phyloP scores from a whole-genome alignment of 257 asterid species.

The Solanum pinnatisectum region DNA sequence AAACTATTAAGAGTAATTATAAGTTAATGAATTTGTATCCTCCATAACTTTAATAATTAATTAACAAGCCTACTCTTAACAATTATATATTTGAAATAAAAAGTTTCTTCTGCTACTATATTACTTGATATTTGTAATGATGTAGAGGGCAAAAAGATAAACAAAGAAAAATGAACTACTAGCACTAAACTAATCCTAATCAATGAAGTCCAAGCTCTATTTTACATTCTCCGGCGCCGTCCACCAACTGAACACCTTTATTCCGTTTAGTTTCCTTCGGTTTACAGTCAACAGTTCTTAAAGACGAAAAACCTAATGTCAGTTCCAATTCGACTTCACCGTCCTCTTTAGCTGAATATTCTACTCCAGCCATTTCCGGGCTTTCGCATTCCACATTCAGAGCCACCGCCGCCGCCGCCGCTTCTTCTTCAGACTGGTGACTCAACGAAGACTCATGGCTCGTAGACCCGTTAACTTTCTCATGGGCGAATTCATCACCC shows the following conservation, averaged over 20 bases:
- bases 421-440: slow-evolving; percentile 41
- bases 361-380: slow-evolving; percentile 7
- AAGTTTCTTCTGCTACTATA: background rate
- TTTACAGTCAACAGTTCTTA: background rate
- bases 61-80: background rate
- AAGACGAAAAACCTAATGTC: slow-evolving; percentile 45
- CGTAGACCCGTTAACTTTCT: slow-evolving; percentile 38
- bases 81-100: background rate
- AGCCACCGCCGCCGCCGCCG: background rate
- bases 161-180: background rate
- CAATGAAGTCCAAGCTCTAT: slow-evolving; percentile 48
- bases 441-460: slow-evolving; percentile 70
- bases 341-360: background rate
- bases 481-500: slow-evolving; percentile 12
- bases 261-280: slow-evolving; percentile 1
- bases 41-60: no score
- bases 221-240: slow-evolving; percentile 18
- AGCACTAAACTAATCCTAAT: background rate
- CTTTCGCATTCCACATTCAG: slow-evolving; percentile 18
- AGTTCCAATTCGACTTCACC: slow-evolving; percentile 41
- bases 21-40: background rate
- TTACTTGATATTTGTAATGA: background rate
- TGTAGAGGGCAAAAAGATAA: background rate
- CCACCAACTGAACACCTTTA: slow-evolving; percentile 5
- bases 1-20: background rate